Evolutionary conservation across 805 yeast species (phyloP), one percentile per base, ranked within the genome.

Genomic region (Cyberlindnera suaveolens): DNA sequence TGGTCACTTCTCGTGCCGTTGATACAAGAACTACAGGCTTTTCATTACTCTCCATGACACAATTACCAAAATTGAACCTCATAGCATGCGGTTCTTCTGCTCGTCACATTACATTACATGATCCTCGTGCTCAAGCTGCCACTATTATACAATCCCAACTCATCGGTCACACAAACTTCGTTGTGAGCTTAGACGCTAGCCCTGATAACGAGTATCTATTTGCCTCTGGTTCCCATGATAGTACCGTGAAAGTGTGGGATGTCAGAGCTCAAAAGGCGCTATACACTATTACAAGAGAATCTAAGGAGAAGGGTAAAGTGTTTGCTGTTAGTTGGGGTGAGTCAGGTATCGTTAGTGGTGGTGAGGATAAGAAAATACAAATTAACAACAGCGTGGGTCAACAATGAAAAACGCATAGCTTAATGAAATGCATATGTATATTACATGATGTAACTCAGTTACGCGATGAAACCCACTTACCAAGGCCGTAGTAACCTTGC

Each of bases 11-110:
- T 11, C 76, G 86, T 51, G 79, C 88, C 55, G 84, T 93, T 26
- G 96, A 89, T 60, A 85, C 97, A 4, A 82, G 85, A 64, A 76
- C 85, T 17, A 89, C 98, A 0, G 85, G 90, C 13, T 90, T 77
- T 63, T 82, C 98, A 10, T 71, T 93, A 49, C 72, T 90, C 36
- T 85, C 96, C 0, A 65, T 90, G 26, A 70, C 80, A 27, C 81
- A 81, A 52, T 69, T 93, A 48, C 78, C 85, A 6, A 71, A 76
- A 40, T 67, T 82, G 41, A 77, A 85, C 48, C 68, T 93, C 43
- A 66, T 93, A 27, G 96, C 90, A 8, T 78, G 91, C 44, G 99
- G 99, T n/a, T 88, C 97, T 1, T 83, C 96, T 11, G 97, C 97
- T n/a, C 83, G 99, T 65, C 98, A 93, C 64, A 90, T 93, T 50